Evolutionary conservation across 345 rosid genomes (phyloP).

Genomic region (Psidium guajava): DNA sequence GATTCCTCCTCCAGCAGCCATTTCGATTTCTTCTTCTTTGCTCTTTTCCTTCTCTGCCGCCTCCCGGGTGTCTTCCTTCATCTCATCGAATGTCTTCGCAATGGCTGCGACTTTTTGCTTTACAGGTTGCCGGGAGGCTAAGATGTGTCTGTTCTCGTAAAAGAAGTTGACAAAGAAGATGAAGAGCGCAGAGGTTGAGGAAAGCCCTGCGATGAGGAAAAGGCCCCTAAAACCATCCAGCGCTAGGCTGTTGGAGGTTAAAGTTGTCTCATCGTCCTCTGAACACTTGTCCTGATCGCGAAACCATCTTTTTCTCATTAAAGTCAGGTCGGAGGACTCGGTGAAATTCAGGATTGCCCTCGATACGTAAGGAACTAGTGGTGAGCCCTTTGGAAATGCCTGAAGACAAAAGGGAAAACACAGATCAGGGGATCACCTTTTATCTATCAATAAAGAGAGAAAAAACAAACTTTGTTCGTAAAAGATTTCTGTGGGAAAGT

Average conservation of each 20-base stretch:
- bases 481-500: not conserved
- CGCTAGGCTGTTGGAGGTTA: not conserved
- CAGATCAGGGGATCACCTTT: not conserved
- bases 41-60: not conserved
- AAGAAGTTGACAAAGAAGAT: not conserved
- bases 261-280: not conserved
- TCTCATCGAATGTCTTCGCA: not conserved
- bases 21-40: not conserved
- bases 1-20: not conserved
- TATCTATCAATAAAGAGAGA: not conserved
- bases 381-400: constrained; percentile 8
- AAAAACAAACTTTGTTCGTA: not conserved
- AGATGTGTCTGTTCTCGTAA: not conserved
- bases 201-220: not conserved
- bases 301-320: not conserved
- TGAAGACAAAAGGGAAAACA: not conserved
- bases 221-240: constrained; percentile 5
- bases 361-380: constrained; percentile 5
- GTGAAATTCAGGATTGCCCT: constrained; percentile 3
- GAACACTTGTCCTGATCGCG: not conserved
- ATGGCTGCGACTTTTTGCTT: not conserved
- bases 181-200: not conserved
- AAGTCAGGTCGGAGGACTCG: not conserved
- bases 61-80: not conserved
- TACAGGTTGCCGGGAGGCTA: not conserved